Conservation (phyloP, 2,329 filamentous ascomycete species). For the Pezicula rhizophila region DNA sequence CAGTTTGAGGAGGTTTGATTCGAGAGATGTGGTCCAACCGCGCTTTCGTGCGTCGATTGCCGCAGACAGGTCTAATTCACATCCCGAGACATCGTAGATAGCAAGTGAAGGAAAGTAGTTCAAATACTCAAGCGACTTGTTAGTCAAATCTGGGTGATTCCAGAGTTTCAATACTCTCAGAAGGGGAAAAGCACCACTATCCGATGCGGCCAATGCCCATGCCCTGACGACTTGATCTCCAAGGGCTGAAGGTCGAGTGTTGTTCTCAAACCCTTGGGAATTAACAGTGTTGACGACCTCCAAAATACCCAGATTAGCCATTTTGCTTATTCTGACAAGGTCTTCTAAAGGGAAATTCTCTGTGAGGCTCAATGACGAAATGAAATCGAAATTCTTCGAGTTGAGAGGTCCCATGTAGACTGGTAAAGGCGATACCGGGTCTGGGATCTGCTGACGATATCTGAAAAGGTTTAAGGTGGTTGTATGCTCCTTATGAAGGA, state of each 20-base stretch:
- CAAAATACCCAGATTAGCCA: conserved; percentile 25
- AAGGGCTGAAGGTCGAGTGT: conserved; percentile 6
- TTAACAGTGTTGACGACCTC: conserved; percentile 19
- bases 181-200: conserved; percentile 21
- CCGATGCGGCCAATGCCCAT: conserved; percentile 22
- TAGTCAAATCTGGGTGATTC: conserved; percentile 22
- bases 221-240: conserved; percentile 25
- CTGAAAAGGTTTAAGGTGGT: conserved; percentile 14
- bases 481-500: conserved; percentile 12
- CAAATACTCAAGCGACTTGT: conserved; percentile 22
- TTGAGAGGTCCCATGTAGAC: conserved; percentile 21
- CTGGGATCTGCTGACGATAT: conserved; percentile 18
- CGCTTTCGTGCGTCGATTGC: conserved; percentile 6
- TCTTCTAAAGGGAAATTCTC: conserved; percentile 17
- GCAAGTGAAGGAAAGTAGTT: conserved; percentile 24
- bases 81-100: conserved; percentile 23
- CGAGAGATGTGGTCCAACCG: conserved; percentile 18
- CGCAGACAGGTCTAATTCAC: conserved; percentile 11
- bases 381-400: conserved; percentile 24
- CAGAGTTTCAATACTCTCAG: conserved; percentile 27
- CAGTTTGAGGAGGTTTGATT: conserved; percentile 10
- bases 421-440: conserved; percentile 16
- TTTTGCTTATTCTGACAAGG: conserved; percentile 23
- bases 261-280: neutral
- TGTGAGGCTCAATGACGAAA: conserved; percentile 26